phyloP scores from a whole-genome alignment of 2,329 filamentous ascomycete species.

The Ampelomyces quisqualis region DNA sequence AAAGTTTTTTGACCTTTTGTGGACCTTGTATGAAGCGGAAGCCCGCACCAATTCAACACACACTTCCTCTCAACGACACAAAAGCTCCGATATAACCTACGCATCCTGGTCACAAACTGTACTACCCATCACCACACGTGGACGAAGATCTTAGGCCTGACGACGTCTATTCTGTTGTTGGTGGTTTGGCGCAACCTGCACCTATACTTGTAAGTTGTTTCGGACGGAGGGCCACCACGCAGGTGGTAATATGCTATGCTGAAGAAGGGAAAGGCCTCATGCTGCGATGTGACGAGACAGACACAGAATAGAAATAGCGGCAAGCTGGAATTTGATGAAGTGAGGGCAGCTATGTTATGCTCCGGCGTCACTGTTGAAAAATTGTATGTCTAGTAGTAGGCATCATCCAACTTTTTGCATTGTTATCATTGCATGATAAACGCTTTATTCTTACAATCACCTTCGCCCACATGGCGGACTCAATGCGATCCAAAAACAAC shows the following conservation, averaged over 20 bases:
- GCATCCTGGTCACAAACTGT: not conserved
- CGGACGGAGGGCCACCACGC: not conserved
- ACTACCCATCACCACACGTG: slow-evolving; percentile 3
- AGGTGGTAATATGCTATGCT: slow-evolving; percentile 1
- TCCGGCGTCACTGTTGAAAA: too few relatives aligned
- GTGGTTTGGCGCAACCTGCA: slow-evolving; percentile 3
- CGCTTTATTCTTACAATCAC: too few relatives aligned
- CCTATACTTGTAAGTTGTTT: slow-evolving; percentile 3
- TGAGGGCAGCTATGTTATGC: too few relatives aligned
- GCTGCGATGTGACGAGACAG: too few relatives aligned
- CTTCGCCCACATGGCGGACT: too few relatives aligned
- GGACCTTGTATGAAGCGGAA: not conserved
- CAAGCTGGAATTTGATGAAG: too few relatives aligned
- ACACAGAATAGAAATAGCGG: too few relatives aligned
- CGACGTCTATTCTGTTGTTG: slow-evolving; percentile 10
- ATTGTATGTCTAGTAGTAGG: too few relatives aligned
- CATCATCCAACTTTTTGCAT: too few relatives aligned
- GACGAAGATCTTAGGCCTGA: slow-evolving; percentile 8
- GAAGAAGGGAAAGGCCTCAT: too few relatives aligned
- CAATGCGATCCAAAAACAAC: too few relatives aligned
- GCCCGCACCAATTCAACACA: not conserved
- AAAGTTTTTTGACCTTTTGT: slow-evolving; percentile 4
- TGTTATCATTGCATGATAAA: too few relatives aligned
- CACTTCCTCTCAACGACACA: not conserved
- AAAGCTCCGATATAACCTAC: slow-evolving; percentile 3